phyloP scores from a whole-genome alignment of 495 filamentous ascomycete genomes.

The Aspergillus sclerotiicarbonarius region DNA sequence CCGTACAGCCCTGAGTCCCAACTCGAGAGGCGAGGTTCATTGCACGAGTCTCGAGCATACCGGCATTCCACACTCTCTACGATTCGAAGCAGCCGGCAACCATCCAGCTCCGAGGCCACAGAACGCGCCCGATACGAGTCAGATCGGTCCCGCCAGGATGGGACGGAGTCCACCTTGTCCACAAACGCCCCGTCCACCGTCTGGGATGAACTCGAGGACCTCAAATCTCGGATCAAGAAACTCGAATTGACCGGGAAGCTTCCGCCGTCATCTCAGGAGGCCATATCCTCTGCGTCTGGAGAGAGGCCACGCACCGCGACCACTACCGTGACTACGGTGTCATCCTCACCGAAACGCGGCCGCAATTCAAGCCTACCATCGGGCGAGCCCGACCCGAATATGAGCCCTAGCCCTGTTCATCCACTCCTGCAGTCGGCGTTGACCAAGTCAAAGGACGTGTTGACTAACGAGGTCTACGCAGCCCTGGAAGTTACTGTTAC shows the following conservation, averaged over 20 bases:
- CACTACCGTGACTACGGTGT: constrained; percentile 90
- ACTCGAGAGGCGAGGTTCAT: constrained; percentile 47
- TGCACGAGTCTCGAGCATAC: constrained; percentile 45
- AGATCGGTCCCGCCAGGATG: constrained; percentile 55
- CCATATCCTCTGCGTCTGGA: constrained; percentile 68
- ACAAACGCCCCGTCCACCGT: constrained; percentile 88
- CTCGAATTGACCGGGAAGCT: constrained; percentile 89
- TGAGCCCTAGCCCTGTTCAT: constrained; percentile 53
- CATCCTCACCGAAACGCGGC: constrained; percentile 73
- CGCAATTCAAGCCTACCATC: constrained; percentile 55
- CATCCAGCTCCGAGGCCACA: constrained; percentile 46
- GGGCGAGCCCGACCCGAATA: constrained; percentile 36
- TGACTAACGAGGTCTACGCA: constrained; percentile 70
- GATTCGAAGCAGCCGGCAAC: constrained; percentile 46
- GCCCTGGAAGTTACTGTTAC: constrained; percentile 78
- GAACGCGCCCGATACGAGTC: constrained; percentile 38
- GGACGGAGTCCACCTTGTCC: constrained; percentile 80
- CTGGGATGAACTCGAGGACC: constrained; percentile 96
- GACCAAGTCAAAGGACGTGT: constrained; percentile 64
- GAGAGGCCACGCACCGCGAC: constrained; percentile 88
- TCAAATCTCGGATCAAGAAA: constrained; percentile 89
- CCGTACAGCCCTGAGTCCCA: constrained; percentile 42
- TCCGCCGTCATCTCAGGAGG: constrained; percentile 74
- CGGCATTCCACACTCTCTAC: constrained; percentile 57
- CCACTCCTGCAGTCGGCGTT: constrained; percentile 80